Conservation (phyloP, 306 rosid genomes). For the Dryas octopetala region DNA sequence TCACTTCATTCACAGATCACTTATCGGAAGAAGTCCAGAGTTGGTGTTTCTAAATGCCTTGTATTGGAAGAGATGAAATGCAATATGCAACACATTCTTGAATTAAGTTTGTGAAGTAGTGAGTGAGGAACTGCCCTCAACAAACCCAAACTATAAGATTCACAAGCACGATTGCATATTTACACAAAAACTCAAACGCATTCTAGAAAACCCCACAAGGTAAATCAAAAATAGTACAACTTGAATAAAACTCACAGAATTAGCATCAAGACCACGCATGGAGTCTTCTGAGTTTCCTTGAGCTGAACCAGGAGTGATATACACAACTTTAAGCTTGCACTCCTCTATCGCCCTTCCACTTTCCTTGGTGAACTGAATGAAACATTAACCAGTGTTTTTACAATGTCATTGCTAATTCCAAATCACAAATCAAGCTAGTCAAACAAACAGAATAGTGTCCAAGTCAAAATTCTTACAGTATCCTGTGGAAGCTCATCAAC, state of each 20-base stretch:
- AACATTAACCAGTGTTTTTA: slow-evolving; percentile 15
- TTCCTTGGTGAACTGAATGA: slow-evolving; percentile 76
- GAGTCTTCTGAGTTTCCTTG: slow-evolving; percentile 66
- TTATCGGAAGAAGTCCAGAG: not conserved
- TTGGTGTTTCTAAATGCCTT: not conserved
- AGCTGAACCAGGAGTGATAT: slow-evolving; percentile 42
- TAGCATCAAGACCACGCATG: slow-evolving; percentile 41
- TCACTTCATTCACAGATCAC: not conserved
- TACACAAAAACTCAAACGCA: not conserved
- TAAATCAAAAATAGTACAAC: not conserved
- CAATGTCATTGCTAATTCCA: slow-evolving; percentile 14
- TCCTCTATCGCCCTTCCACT: slow-evolving; percentile 77
- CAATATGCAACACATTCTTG: not conserved
- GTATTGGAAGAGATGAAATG: not conserved
- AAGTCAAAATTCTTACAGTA: slow-evolving; percentile 56
- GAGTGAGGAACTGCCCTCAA: not conserved
- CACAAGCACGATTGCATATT: not conserved
- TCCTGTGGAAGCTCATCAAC: slow-evolving; percentile 77
- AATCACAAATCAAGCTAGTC: slow-evolving; percentile 12
- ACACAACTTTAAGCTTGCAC: slow-evolving; percentile 79
- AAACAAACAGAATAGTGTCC: slow-evolving; percentile 10
- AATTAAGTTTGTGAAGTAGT: slow-evolving; percentile 1
- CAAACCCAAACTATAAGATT: not conserved
- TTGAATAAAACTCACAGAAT: slow-evolving; percentile 56
- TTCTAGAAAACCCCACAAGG: not conserved